A percentile compares a stretch with the other conserved stretches of the same genome.
These are phyloP conservation scores for Colletotrichum cuscutae DNA, from an alignment of 2,329 filamentous ascomycete species.

Conservation along the genomic window DNA sequence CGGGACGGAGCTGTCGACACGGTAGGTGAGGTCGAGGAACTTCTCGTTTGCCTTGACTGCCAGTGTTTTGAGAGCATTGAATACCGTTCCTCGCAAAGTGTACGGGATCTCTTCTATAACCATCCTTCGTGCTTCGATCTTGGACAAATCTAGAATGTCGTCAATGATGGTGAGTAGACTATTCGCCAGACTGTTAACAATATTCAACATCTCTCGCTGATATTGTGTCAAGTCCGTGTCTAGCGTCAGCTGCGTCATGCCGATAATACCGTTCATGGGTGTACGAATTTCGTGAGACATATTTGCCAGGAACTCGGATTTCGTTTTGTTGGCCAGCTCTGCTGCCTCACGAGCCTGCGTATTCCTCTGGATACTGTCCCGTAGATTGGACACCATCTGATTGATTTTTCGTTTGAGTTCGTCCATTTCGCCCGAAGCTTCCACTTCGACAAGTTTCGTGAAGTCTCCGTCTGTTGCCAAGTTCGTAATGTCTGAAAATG, in stretches of 20 bases:
- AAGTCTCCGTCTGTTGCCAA: conserved; percentile 97
- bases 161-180: conserved; percentile 97
- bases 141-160: conserved; percentile 78
- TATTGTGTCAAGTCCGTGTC: conserved; percentile 96
- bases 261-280: conserved; percentile 97
- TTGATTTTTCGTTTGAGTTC: conserved; percentile 99
- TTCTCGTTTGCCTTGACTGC: conserved; percentile 99
- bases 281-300: conserved; percentile 99
- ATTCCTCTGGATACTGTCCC: conserved; percentile 96
- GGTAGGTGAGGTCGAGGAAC: conserved; percentile 90
- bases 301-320: conserved; percentile 97
- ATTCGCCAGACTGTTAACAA: conserved; percentile 96
- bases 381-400: conserved; percentile 95
- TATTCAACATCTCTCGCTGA: conserved; percentile 98
- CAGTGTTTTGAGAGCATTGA: conserved; percentile 95
- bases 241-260: conserved; percentile 96
- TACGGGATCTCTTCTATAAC: conserved; percentile 98
- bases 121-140: conserved; percentile 96
- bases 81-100: conserved; percentile 91
- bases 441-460: conserved; percentile 94
- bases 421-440: conserved; percentile 98
- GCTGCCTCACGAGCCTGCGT: conserved; percentile 95
- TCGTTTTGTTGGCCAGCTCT: conserved; percentile 96
- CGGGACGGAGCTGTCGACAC: conserved; percentile 91
- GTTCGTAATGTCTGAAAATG: conserved; percentile 98